These are phyloP conservation scores for Cornus controversa DNA, from an alignment of 148 eudicot species.

Conservation along the genomic window DNA sequence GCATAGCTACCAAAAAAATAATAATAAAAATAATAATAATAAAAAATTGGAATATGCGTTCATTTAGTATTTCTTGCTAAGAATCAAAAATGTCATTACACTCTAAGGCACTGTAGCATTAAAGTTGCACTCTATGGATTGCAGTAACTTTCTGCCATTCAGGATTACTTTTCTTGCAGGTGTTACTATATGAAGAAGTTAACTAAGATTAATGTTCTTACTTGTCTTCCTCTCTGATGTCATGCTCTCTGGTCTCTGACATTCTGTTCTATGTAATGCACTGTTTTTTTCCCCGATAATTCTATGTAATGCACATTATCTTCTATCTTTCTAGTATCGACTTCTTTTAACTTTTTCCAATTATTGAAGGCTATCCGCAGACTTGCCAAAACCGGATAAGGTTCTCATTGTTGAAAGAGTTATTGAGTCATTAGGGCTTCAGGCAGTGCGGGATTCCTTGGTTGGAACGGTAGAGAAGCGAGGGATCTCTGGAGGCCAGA, in stretches of 20 bases:
- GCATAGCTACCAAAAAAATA: too few species aligned
- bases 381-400: constrained; percentile 39
- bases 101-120: background rate
- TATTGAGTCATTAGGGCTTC: constrained; percentile 44
- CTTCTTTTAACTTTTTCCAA: constrained; percentile 5
- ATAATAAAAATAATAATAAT: too few species aligned
- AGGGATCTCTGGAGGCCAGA: constrained; percentile 54
- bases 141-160: background rate
- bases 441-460: constrained; percentile 38
- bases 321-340: background rate
- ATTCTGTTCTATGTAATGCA: background rate
- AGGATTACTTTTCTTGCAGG: background rate
- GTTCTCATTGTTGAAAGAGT: constrained; percentile 52
- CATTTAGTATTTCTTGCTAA: background rate
- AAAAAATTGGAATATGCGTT: background rate
- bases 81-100: background rate
- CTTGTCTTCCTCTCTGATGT: background rate
- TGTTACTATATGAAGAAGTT: too few species aligned
- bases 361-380: constrained; percentile 35
- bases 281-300: background rate
- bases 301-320: too few species aligned
- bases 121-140: background rate
- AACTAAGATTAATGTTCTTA: background rate
- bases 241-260: background rate
- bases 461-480: constrained; percentile 56